These are phyloP conservation scores for Phytophthora colocasiae DNA, from an alignment of 352 stramenopile species.

Conservation along the genomic window DNA sequence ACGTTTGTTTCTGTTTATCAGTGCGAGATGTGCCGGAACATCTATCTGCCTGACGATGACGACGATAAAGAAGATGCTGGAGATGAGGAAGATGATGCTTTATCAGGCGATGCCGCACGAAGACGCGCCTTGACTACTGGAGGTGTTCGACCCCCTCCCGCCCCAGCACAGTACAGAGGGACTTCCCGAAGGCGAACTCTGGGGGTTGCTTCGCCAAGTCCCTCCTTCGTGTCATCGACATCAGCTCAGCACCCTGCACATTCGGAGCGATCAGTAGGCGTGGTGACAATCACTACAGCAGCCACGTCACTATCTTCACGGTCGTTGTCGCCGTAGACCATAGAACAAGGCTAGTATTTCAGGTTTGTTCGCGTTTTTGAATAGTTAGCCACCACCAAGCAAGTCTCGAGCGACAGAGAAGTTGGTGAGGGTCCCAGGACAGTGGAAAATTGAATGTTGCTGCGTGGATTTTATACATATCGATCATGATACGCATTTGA, in stretches of 20 bases:
- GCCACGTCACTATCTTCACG: constrained; percentile 27
- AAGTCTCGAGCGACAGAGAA: constrained; percentile 19
- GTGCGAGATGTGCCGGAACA: constrained; percentile 59
- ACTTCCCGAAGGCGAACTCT: constrained; percentile 27
- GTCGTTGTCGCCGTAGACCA: constrained; percentile 17
- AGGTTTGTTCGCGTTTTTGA: constrained; percentile 25
- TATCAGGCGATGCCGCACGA: constrained; percentile 20
- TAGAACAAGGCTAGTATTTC: constrained; percentile 23
- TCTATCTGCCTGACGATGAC: constrained; percentile 47
- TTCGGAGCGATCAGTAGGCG: constrained; percentile 30
- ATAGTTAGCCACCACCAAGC: constrained; percentile 15
- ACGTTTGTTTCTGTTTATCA: constrained; percentile 17
- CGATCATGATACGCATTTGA: background rate
- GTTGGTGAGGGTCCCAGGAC: constrained; percentile 23
- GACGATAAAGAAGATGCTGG: constrained; percentile 32
- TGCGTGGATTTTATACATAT: constrained; percentile 1
- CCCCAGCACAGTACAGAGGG: constrained; percentile 11
- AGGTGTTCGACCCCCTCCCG: constrained; percentile 9
- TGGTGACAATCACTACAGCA: constrained; percentile 31
- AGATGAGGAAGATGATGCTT: constrained; percentile 26
- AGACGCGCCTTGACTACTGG: constrained; percentile 34
- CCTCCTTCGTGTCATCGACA: constrained; percentile 34
- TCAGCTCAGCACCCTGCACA: constrained; percentile 26
- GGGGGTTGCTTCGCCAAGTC: constrained; percentile 16
- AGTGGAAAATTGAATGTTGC: constrained; percentile 24